Evolutionary conservation across 257 asterid species (phyloP), one percentile per base, ranked within the genome.

Genomic region (Petunia axillaris): DNA sequence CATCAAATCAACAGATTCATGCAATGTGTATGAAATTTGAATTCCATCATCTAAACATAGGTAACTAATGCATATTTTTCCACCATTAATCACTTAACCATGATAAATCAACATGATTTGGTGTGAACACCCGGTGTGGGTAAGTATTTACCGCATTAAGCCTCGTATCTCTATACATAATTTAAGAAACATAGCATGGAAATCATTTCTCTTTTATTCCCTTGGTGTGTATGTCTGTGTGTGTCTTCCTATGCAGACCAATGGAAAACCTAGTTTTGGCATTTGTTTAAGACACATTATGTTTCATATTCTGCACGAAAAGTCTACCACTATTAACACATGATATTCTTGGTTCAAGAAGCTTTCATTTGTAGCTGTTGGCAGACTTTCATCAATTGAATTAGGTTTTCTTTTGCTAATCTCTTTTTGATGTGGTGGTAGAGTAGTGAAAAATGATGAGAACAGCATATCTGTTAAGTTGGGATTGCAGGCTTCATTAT

Each of bases 261-360:
- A 62, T 62, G 67, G 41, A 62, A 40, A 62, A 8, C 41, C 67
- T 62, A 36, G 67, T 62, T 1, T 35, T 62, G 67, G 7, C n/a
- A 62, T 62, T 35, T 25, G 25, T 71, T 71, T 48, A 48, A 10
- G 57, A 52, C 57, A 2, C 57, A 71, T 50, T 52, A 48, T 10
- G 5, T 36, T 48, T 11, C 62, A 35, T 35, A 71, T 71, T 2
- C 50, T 71, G 25, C 14, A 48, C 44, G 25, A 25, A 46, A 16
- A 48, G 43, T 71, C 37, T 46, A 71, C 60, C 41, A 35, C 11
- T 48, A 25, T 38, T 10, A 25, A 5, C 25, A 25, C 25, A 48
- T 50, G 62, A 73, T 73, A 73, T 11, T 65, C 62, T 73, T 40
- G 25, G 62, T 73, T 50, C 46, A 73, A 73, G 77, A 35, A 73